A percentile compares a stretch with the other conserved stretches of the same genome.
Conservation (phyloP, 345 rosid genomes). For the Aurinia saxatilis region DNA sequence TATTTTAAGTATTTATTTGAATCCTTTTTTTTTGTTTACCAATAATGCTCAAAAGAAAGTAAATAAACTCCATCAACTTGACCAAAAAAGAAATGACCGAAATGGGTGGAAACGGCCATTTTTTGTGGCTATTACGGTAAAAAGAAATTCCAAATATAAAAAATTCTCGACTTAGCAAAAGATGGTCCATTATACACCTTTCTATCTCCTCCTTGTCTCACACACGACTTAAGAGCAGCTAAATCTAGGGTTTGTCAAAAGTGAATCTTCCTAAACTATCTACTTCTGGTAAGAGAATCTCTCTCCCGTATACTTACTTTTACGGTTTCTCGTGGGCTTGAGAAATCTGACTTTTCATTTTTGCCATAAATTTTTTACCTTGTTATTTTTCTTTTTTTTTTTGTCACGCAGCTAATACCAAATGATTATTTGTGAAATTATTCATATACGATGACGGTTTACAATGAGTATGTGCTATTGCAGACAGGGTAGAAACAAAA, state of each 20-base stretch:
- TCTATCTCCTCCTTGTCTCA: slow-evolving; percentile 21
- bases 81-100: slow-evolving; percentile 15
- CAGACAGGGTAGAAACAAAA: too few relatives aligned
- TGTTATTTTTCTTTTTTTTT: too few relatives aligned
- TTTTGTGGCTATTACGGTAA: background rate
- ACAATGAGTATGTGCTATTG: too few relatives aligned
- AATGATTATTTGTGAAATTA: too few relatives aligned
- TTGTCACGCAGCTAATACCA: too few relatives aligned
- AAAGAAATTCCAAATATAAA: slow-evolving; percentile 17
- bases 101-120: slow-evolving; percentile 8
- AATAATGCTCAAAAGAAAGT: slow-evolving; percentile 15
- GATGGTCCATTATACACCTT: slow-evolving; percentile 6
- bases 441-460: too few relatives aligned
- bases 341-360: too few relatives aligned
- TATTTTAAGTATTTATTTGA: too few relatives aligned
- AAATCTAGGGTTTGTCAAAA: slow-evolving; percentile 34
- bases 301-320: too few relatives aligned
- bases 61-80: slow-evolving; percentile 27
- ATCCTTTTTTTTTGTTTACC: slow-evolving; percentile 12
- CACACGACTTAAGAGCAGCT: slow-evolving; percentile 14
- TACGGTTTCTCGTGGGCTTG: too few relatives aligned
- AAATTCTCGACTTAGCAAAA: slow-evolving; percentile 12
- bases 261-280: slow-evolving; percentile 23
- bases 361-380: too few relatives aligned
- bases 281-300: too few relatives aligned